Conservation (phyloP, 2,329 filamentous ascomycete species). For the Xylariales sp. region DNA sequence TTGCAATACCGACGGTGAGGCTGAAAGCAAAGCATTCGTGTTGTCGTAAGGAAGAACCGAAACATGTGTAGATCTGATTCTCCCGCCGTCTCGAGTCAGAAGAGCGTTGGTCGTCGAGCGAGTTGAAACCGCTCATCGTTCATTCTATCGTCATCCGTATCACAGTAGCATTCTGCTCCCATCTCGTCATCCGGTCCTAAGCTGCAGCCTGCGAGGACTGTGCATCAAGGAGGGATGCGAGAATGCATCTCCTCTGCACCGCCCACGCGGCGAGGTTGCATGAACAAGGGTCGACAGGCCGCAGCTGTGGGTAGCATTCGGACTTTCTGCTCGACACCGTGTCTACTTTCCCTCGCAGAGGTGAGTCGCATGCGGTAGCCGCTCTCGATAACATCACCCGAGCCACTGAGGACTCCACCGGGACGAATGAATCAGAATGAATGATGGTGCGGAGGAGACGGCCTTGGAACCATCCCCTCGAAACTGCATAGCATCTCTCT, state of each 20-base stretch:
- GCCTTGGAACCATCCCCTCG: not conserved
- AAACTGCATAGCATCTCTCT: not conserved
- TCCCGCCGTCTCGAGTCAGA: slow-evolving; percentile 7
- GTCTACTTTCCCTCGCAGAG: not conserved
- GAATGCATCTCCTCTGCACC: slow-evolving; percentile 23
- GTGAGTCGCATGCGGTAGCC: slow-evolving; percentile 1
- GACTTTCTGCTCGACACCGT: slow-evolving; percentile 14
- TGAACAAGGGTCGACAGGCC: slow-evolving; percentile 18
- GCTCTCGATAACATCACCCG: slow-evolving; percentile 18
- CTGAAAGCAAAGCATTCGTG: slow-evolving; percentile 14
- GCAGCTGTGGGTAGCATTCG: slow-evolving; percentile 31
- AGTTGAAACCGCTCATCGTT: slow-evolving; percentile 1
- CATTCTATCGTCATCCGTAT: not conserved
- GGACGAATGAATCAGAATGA: not conserved
- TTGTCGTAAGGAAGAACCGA: slow-evolving; percentile 16
- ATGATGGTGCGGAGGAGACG: not conserved
- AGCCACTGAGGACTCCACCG: slow-evolving; percentile 7
- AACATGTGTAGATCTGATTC: slow-evolving; percentile 16
- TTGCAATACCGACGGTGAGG: slow-evolving; percentile 37
- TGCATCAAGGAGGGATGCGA: slow-evolving; percentile 28
- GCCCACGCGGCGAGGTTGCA: slow-evolving; percentile 40
- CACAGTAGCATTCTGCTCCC: slow-evolving; percentile 13
- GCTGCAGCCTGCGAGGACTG: slow-evolving; percentile 34
- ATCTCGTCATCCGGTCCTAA: slow-evolving; percentile 7
- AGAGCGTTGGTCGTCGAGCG: not conserved